Evolutionary conservation across 305 asterid species (phyloP).

Genomic region (Fraxinus sp.): DNA sequence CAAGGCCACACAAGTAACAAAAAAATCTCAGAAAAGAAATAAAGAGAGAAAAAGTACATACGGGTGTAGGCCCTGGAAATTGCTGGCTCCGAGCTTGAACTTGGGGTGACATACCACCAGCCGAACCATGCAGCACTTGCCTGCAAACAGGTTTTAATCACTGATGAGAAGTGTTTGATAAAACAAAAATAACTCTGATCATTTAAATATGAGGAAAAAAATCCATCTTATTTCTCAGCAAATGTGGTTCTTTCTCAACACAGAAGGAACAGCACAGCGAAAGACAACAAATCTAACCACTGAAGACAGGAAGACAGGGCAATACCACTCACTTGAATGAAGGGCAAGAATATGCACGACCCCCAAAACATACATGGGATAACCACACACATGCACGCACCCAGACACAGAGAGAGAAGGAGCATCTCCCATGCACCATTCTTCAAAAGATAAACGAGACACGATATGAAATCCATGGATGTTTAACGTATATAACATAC

Average conservation of each 20-base stretch:
- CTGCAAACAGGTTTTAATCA: slow-evolving; percentile 40
- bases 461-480: slow-evolving; percentile 11
- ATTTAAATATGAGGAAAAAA: background rate
- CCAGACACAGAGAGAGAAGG: background rate
- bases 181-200: slow-evolving; percentile 1
- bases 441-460: background rate
- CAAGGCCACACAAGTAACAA: slow-evolving; percentile 11
- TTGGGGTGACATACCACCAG: slow-evolving; percentile 90
- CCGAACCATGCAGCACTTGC: slow-evolving; percentile 82
- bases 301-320: background rate
- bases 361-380: background rate
- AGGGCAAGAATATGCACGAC: background rate
- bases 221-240: background rate
- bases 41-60: slow-evolving; percentile 40
- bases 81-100: slow-evolving; percentile 91
- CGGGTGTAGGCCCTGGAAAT: slow-evolving; percentile 86
- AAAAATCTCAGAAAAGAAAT: slow-evolving; percentile 8
- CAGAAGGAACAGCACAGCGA: background rate
- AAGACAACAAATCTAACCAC: background rate
- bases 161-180: slow-evolving; percentile 17
- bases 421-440: background rate
- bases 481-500: slow-evolving; percentile 39
- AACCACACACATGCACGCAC: background rate
- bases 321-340: background rate
- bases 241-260: slow-evolving; percentile 4